Base-by-base conservation (phyloP, 139 green algal species). In the Medakamo hakoo region DNA sequence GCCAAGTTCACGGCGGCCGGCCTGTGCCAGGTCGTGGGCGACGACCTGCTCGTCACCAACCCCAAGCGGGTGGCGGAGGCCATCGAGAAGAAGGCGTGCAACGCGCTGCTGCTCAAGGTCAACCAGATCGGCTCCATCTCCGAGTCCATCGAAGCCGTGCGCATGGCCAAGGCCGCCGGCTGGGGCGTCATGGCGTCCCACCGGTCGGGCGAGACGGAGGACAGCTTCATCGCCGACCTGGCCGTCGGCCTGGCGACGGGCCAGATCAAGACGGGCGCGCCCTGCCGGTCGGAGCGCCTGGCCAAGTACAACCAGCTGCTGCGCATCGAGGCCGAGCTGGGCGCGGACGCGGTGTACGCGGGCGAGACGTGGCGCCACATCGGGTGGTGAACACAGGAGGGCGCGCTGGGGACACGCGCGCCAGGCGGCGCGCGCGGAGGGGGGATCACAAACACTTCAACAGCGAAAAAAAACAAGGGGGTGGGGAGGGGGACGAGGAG, bases 221-320 rank as follows among this genome's bases (percentile, higher is more conserved):
- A 99, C 77, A 82, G 66, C 30, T 98, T 98, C 84, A 97, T 99
- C 63, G 93, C 93, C 40, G 93, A 99, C 79, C 80, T 99, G 49
- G 77, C 90, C 9, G 93, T 99, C 19, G 93, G 93, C 61, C 86
- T 99, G 32, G 65, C 84, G 55, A 95, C 90, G 25, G 93, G 92
- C 22, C 93, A 99, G 78, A 98, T 99, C 84, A 99, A 99, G 88
- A 97, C 93, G 22, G 93, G 93, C 31, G 93, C 93, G 0, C 93
- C 93, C 40, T 98, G 92, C 85, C 78, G 86, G 25, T 90, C 77
- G 23, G 92, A 99, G 86, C 84, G 93, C 52, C 71, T 95, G 49
- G 81, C 92, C 67, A 99, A 99, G 83, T 99, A 99, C 88, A 99
- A 99, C 82, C 92, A 98, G 86, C 81, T 99, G 67, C 74, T 99